Percentiles rank a stretch among this genome's conserved stretches.
These are phyloP conservation scores for Viridothelium virens DNA, from an alignment of 495 filamentous ascomycete species.

Conservation along the genomic window DNA sequence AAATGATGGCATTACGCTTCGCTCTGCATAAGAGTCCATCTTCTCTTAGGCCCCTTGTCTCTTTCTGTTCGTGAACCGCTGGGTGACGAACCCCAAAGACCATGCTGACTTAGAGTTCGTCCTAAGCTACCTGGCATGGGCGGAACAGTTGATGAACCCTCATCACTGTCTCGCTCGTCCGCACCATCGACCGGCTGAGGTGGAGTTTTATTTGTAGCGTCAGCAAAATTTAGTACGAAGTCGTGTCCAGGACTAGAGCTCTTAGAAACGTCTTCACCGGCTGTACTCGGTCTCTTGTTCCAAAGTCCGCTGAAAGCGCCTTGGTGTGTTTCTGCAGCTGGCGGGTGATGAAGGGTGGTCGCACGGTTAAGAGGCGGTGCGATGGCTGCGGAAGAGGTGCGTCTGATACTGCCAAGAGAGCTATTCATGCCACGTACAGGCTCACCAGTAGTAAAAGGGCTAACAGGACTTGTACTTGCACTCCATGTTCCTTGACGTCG, in stretches of 20 bases:
- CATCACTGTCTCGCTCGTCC: background rate
- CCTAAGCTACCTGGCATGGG: slow-evolving; percentile 13
- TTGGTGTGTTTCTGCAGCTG: slow-evolving; percentile 16
- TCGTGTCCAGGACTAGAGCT: slow-evolving; percentile 32
- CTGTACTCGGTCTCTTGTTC: slow-evolving; percentile 13
- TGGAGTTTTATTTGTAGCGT: slow-evolving; percentile 1
- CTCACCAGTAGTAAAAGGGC: slow-evolving; percentile 3
- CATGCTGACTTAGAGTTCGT: slow-evolving; percentile 17
- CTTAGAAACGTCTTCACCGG: slow-evolving; percentile 22
- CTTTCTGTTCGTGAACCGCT: slow-evolving; percentile 17
- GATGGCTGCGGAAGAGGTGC: slow-evolving; percentile 23
- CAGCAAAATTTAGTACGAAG: slow-evolving; percentile 42
- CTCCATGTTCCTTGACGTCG: slow-evolving; percentile 15
- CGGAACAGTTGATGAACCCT: slow-evolving; percentile 4
- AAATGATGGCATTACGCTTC: background rate
- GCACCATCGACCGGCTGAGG: background rate
- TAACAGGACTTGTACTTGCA: slow-evolving; percentile 17
- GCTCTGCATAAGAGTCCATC: slow-evolving; percentile 27
- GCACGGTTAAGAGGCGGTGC: slow-evolving; percentile 26
- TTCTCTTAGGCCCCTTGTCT: slow-evolving; percentile 30
- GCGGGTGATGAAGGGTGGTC: slow-evolving; percentile 22
- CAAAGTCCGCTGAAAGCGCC: slow-evolving; percentile 18
- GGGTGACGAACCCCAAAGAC: slow-evolving; percentile 28
- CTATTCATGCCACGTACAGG: slow-evolving; percentile 16
- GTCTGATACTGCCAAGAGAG: slow-evolving; percentile 31